Evolutionary conservation across 805 yeast genomes (phyloP), one percentile per base, ranked within the genome.

Genomic region (Tetrapisispora fleetii): DNA sequence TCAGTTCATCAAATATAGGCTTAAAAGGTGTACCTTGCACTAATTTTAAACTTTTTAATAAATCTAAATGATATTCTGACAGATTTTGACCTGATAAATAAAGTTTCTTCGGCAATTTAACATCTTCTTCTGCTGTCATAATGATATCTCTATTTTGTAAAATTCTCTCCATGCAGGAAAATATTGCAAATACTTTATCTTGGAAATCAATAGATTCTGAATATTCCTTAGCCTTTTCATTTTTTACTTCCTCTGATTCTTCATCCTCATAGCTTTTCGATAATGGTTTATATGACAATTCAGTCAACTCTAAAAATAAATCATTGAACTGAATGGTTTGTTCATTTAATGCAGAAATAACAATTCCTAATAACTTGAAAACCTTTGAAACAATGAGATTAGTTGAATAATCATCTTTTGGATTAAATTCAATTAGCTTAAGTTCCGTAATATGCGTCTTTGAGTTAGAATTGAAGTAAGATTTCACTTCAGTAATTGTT

Each of bases 151-250:
- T 62, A 53, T 78, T 81, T 28, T 58, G 63, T 32, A 80, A 54
- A 3, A 72, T 58, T 43, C 69, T 64, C 48, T 79, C 78, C 8
- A 85, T 50, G 18, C 77, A 75, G 46, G 77, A 79, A 50, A 85
- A 67, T 49, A 78, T 74, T 0, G 77, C 72, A 38, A 79, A 78
- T 0, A 83, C 83, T 50, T 76, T 72, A 50, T 84, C 95, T 63
- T 91, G 98, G 43, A 77, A 81, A 39, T 79, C 78, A 44, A 91
- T 69, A 0, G 95, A 81, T 4, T 75, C 76, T 13, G 78, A 81
- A 63, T 90, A 93, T 58, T 89, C 97, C 45, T 79, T 84, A 14
- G 90, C 89, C 46, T 81, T 79, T 16, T 58, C 63, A 2, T 81
- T 79, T 36, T 60, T 60, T 32, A 52, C 48, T 2, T 50, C 53